A percentile compares a stretch with the other conserved stretches of the same genome.
Conservation (phyloP, 305 asterid genomes). For the Solanum hybrid region DNA sequence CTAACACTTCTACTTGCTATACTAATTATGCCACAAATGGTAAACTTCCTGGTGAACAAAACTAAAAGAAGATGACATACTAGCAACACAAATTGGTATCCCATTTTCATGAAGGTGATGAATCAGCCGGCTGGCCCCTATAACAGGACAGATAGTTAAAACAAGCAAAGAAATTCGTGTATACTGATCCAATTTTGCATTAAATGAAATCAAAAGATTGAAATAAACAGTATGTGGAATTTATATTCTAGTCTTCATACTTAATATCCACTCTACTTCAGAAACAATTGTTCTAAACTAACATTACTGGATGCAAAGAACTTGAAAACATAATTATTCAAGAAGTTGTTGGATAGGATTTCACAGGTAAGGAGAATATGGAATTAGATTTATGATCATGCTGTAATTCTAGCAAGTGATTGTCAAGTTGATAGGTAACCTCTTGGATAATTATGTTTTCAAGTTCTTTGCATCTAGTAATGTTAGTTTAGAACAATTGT, state of each 20-base stretch:
- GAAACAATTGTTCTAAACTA: too few relatives aligned
- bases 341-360: background rate
- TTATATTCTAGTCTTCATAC: too few relatives aligned
- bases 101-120: constrained; percentile 77
- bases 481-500: background rate
- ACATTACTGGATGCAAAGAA: too few relatives aligned
- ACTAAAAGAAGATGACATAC: constrained; percentile 25
- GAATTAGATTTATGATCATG: background rate
- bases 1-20: background rate
- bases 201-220: too few relatives aligned
- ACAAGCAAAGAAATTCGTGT: background rate
- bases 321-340: background rate
- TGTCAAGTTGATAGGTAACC: background rate
- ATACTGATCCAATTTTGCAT: too few relatives aligned
- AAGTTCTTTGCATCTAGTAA: background rate
- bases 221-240: too few relatives aligned
- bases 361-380: background rate
- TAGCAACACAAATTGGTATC: constrained; percentile 85
- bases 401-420: background rate
- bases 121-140: constrained; percentile 71
- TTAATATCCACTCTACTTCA: too few relatives aligned
- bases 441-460: background rate
- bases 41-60: background rate
- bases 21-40: background rate
- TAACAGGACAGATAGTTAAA: constrained; percentile 13